Evolutionary conservation across 495 filamentous ascomycete species (phyloP).

Genomic region (Podospora pseudocomata): DNA sequence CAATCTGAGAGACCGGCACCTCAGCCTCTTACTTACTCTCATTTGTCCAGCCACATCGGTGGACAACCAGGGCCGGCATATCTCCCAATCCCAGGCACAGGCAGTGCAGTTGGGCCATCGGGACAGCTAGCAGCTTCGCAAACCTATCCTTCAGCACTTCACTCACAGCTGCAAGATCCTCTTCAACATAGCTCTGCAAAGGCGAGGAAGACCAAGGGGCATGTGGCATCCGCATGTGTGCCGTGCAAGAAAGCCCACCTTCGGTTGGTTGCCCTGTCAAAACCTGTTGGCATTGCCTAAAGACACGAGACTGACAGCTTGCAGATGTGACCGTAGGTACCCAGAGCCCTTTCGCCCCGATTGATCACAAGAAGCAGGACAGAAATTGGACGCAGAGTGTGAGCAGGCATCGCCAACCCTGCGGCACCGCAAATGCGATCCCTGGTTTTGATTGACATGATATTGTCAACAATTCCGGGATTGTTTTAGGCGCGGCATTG

Average conservation of each 20-base stretch:
- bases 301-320: slow-evolving; percentile 20
- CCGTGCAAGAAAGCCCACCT: slow-evolving; percentile 97
- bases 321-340: slow-evolving; percentile 53
- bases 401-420: slow-evolving; percentile 18
- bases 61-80: slow-evolving; percentile 31
- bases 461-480: slow-evolving; percentile 32
- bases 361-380: slow-evolving; percentile 16
- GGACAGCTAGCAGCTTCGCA: slow-evolving; percentile 30
- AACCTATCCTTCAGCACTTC: slow-evolving; percentile 34
- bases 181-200: slow-evolving; percentile 51
- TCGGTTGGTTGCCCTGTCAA: slow-evolving; percentile 39
- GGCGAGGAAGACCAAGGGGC: slow-evolving; percentile 81
- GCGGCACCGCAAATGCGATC: slow-evolving; percentile 26
- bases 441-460: slow-evolving; percentile 32
- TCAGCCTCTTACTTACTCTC: slow-evolving; percentile 37
- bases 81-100: slow-evolving; percentile 32
- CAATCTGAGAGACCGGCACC: slow-evolving; percentile 32
- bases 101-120: slow-evolving; percentile 12
- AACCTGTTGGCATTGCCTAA: slow-evolving; percentile 4
- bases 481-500: slow-evolving; percentile 32
- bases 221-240: slow-evolving; percentile 94
- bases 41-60: slow-evolving; percentile 29
- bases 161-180: slow-evolving; percentile 34
- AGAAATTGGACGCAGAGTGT: slow-evolving; percentile 26
- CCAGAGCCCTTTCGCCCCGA: slow-evolving; percentile 14